Conservation (phyloP, 2,329 filamentous ascomycete genomes). For the Lanzia echinophila region DNA sequence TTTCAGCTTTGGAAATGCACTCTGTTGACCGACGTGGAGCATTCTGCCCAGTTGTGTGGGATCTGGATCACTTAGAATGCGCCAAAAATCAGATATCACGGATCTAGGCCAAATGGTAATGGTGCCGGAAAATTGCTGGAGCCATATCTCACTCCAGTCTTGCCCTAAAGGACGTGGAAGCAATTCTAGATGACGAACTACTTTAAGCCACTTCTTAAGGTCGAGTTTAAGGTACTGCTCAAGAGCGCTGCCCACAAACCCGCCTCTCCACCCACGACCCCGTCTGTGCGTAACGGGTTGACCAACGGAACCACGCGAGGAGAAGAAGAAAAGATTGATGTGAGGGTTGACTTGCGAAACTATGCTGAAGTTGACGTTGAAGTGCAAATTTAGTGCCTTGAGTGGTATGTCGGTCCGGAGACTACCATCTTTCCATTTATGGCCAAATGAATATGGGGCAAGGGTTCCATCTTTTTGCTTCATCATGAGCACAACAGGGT, state of each 20-base stretch:
- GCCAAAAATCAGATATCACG: slow-evolving; percentile 69
- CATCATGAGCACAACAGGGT: slow-evolving; percentile 94
- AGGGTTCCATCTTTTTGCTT: slow-evolving; percentile 68
- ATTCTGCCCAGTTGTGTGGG: slow-evolving; percentile 71
- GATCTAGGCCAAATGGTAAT: slow-evolving; percentile 95
- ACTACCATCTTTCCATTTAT: slow-evolving; percentile 98
- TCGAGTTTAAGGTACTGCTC: slow-evolving; percentile 97
- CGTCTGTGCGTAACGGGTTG: slow-evolving; percentile 89
- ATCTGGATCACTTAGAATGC: slow-evolving; percentile 80
- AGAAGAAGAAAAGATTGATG: slow-evolving; percentile 98
- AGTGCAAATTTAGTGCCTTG: slow-evolving; percentile 88
- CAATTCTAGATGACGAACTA: slow-evolving; percentile 85
- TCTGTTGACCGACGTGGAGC: slow-evolving; percentile 85
- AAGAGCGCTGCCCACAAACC: slow-evolving; percentile 83
- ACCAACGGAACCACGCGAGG: slow-evolving; percentile 83
- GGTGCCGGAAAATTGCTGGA: slow-evolving; percentile 90
- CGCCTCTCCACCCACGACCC: slow-evolving; percentile 91
- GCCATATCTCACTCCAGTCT: slow-evolving; percentile 95
- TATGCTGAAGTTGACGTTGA: slow-evolving; percentile 97
- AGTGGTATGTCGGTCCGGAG: slow-evolving; percentile 92
- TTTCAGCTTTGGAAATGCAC: slow-evolving; percentile 82
- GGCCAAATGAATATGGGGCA: slow-evolving; percentile 88
- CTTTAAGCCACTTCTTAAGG: slow-evolving; percentile 94
- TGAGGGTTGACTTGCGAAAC: slow-evolving; percentile 88
- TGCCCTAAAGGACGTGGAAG: slow-evolving; percentile 85